Evolutionary conservation across 352 stramenopile genomes (phyloP), one percentile per base, ranked within the genome.

Genomic region (Pythium sp.): DNA sequence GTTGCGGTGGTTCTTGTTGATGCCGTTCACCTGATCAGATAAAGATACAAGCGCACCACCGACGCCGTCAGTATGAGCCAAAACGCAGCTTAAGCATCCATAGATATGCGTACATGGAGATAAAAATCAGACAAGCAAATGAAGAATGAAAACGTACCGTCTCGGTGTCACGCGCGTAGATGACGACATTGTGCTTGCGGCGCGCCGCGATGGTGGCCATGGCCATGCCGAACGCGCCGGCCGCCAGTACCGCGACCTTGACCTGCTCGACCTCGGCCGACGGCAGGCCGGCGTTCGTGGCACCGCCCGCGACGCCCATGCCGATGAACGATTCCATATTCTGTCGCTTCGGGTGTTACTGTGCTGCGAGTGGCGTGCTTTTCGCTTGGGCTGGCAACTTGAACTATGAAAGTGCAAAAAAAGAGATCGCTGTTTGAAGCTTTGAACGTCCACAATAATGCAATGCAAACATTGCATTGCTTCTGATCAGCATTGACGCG

Each of bases 211-310:
- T 87, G 15, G 89, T 96, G 62, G 95, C 90, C 76, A 99, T 97
- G 22, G 97, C 97, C 56, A 98, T 87, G 38, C 95, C 97, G 78
- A 99, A 99, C 65, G 98, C 96, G 30, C 97, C 97, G 2, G 94
- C 97, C 15, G 96, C 96, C 46, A 98, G 84, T 64, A 97, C 90
- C 5, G 86, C 80, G 57, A 96, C 82, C 67, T 95, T 95, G 62
- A 93, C 84, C 43, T 82, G 79, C 75, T 92, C 84, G 43, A 90
- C 81, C 36, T 91, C 82, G 12, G 82, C 86, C 4, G 81, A 91
- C 1, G 87, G 83, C 41, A 93, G 77, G 14, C 87, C 84, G 6
- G 85, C 82, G 76, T 91, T 81, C n/a, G 75, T 87, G 28, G 79
- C 73, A 28, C 77, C 77, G 36, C 74, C 60, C n/a, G 68, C 74